phyloP scores from a whole-genome alignment of 2,329 filamentous ascomycete genomes.

The Sclerotinia borealis region DNA sequence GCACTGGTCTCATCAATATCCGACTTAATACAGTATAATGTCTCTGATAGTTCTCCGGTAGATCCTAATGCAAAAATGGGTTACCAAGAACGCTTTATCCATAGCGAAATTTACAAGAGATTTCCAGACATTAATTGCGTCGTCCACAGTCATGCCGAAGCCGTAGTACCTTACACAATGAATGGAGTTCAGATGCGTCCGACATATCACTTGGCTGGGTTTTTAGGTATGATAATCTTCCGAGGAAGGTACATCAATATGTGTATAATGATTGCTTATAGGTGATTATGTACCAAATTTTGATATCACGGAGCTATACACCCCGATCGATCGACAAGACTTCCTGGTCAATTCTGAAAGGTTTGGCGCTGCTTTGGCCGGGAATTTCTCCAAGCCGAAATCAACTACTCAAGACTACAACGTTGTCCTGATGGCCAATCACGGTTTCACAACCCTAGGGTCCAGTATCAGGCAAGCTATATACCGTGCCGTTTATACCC shows the following conservation, averaged over 20 bases:
- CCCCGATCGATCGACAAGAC: conserved; percentile 30
- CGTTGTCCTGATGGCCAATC: conserved; percentile 41
- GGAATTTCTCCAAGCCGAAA: conserved; percentile 28
- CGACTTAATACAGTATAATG: conserved; percentile 43
- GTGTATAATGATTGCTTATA: conserved; percentile 9
- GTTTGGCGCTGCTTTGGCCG: conserved; percentile 35
- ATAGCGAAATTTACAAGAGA: conserved; percentile 41
- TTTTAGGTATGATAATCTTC: conserved; percentile 33
- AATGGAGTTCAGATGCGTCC: conserved; percentile 37
- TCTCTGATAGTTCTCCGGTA: conserved; percentile 39
- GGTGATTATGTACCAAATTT: conserved; percentile 30
- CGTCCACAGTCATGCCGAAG: conserved; percentile 40
- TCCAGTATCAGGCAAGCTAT: conserved; percentile 37
- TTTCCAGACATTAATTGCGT: conserved; percentile 37
- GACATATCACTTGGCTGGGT: conserved; percentile 39
- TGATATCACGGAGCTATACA: conserved; percentile 31
- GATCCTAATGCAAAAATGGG: conserved; percentile 35
- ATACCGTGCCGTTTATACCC: conserved; percentile 39
- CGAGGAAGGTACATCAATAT: background rate
- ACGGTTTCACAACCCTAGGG: conserved; percentile 39
- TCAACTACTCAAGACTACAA: conserved; percentile 21
- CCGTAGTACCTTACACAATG: conserved; percentile 39
- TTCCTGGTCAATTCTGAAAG: conserved; percentile 35
- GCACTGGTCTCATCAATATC: conserved; percentile 38
- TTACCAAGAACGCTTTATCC: conserved; percentile 41